Evolutionary conservation across 331 rosid genomes (phyloP), one percentile per base, ranked within the genome.

Genomic region (Phaseolus coccineus): DNA sequence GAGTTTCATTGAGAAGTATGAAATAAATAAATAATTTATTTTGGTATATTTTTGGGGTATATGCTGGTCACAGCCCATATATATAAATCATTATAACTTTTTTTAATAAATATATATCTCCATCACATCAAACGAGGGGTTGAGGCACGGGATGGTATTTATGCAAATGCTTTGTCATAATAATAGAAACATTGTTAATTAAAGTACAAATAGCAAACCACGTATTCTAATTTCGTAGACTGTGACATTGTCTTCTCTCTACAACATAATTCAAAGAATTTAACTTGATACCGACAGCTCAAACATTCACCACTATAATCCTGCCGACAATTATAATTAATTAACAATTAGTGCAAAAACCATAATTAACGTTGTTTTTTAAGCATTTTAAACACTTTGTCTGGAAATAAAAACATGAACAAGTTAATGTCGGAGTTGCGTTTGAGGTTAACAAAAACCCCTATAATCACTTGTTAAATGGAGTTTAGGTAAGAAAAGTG

Each of bases 181-280:
- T n/a, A 42, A 59, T 28, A 71, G 63, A 61, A 79, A 71, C 78
- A 71, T 62, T 48, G 67, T 4, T 35, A 51, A 69, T 51, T 50
- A 46, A 46, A 62, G 63, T 63, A 48, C 16, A 22, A 3, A 48
- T 11, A 40, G 40, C 28, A 35, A 46, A 33, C 50, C 47, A 55
- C 4, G 35, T 37, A 50, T 39, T 47, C 16, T 51, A 37, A 71
- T 65, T 66, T 56, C 3, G 31, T 24, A 65, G 76, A 65, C 28
- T 42, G 35, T 25, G 80, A 77, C 66, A 12, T 3, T 2, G 16
- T 52, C 19, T 67, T 25, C 50, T 42, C 35, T 76, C 52, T 58
- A 4, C n/a, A 28, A 7, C 15, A 33, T 56, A 40, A 56, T 19
- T 58, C 5, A 25, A 50, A 11, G 10, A 59, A 12, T 69, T 40